Base-by-base conservation (phyloP, 768 basidiomycete species). In the Tylopilus plumbeoviolaceoides region DNA sequence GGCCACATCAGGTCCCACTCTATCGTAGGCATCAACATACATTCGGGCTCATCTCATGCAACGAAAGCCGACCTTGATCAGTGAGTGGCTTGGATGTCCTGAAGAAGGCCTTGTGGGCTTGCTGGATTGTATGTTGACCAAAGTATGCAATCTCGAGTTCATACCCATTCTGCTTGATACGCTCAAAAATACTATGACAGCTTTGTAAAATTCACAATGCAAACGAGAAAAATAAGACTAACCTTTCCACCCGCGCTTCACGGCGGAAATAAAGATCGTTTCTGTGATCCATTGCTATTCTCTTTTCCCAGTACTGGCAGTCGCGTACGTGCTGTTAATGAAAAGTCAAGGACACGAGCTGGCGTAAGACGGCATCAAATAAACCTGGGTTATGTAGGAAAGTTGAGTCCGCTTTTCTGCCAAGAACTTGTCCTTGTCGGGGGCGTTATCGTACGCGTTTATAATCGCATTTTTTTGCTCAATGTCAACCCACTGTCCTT, bases 131-230 rank as follows among this genome's bases (percentile, higher is more conserved):
- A 11, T 15, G 2, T 3, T 0, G 9, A 6, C 48, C 50, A 23
- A 40, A 47, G 27, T 43, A 53, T 7, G 5, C 11, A 8, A 61
- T 42, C 25, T 58, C 59, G 1, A 42, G 30, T 0, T 10, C 12
- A 35, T 52, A 61, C 44, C 59, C 55, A 15, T 48, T 39, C 15
- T 48, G 7, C 11, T 30, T 23, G 12, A 61, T 50, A 5, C 52
- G 49, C 14, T 51, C 23, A 5, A 61, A 47, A 15, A 61, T 58
- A 2, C 60, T 61, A 28, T 3, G 1, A n/a, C 14, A 35, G n/a
- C 1, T 6, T 20, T n/a, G 15, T 3, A 35, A n/a, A 28, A 7
- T 39, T 4, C 17, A 40, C 2, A 3, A 33, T 33, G 33, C 14
- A 33, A 15, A 33, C 5, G 28, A 30, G 1, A 35, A 8, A 39